Evolutionary conservation across 2,329 filamentous ascomycete species (phyloP).

Genomic region (Fusarium begoniae): DNA sequence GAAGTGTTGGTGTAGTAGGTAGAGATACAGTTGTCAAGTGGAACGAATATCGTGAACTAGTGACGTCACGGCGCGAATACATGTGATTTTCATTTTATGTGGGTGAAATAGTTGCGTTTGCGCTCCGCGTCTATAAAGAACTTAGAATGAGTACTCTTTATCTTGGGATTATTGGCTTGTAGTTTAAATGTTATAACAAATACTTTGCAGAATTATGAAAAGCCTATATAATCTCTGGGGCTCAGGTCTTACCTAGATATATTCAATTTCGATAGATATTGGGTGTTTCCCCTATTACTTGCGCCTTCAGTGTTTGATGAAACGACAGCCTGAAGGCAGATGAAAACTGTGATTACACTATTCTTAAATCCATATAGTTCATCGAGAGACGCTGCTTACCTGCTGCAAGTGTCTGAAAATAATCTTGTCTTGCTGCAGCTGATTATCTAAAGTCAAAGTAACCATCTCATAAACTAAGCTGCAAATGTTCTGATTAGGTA

Average conservation of each 20-base stretch:
- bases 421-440: background rate
- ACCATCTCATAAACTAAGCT: background rate
- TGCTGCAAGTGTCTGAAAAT: too few species aligned
- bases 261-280: background rate
- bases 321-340: background rate
- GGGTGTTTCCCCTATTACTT: background rate
- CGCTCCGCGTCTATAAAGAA: background rate
- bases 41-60: background rate
- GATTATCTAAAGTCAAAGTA: background rate
- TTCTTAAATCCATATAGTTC: background rate
- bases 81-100: background rate
- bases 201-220: background rate
- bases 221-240: background rate
- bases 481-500: background rate
- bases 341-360: background rate
- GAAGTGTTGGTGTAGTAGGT: background rate
- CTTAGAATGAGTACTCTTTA: background rate
- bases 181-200: background rate
- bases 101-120: background rate
- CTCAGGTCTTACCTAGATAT: background rate
- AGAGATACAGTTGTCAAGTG: background rate
- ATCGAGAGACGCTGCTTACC: background rate
- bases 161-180: background rate
- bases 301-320: background rate
- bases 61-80: slow-evolving; percentile 34